Conservation (phyloP, 75 land plant genomes). For the Ceratopteris richardii region DNA sequence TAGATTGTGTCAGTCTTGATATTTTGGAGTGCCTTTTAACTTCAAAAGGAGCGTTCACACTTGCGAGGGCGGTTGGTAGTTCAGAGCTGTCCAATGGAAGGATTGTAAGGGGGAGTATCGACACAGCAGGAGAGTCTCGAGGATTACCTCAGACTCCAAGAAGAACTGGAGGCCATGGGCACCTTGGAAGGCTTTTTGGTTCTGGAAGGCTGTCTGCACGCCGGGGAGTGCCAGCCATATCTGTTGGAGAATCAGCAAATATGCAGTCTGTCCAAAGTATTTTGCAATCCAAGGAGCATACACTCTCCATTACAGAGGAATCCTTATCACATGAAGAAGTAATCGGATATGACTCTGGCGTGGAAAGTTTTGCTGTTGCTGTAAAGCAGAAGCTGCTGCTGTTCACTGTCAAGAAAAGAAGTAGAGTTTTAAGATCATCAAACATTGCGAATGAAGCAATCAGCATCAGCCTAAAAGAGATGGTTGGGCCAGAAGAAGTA, state of each 20-base stretch:
- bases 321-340: constrained; percentile 17
- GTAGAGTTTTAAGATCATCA: not conserved
- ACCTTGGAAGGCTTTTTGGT: constrained; percentile 10
- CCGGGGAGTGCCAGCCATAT: not conserved
- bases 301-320: not conserved
- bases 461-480: constrained; percentile 41
- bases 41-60: constrained; percentile 43
- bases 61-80: constrained; percentile 20
- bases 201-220: not conserved
- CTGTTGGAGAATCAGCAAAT: constrained; percentile 4
- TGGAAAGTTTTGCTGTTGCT: constrained; percentile 35
- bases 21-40: constrained; percentile 29
- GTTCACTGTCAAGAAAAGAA: constrained; percentile 27
- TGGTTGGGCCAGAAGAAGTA: constrained; percentile 53
- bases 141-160: constrained; percentile 2
- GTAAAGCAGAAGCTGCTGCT: constrained; percentile 50
- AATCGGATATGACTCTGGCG: constrained; percentile 5
- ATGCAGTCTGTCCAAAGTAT: not conserved
- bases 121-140: not conserved
- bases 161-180: not conserved
- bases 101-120: constrained; percentile 1
- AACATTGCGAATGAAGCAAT: constrained; percentile 10
- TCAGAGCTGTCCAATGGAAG: not conserved
- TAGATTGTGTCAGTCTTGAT: constrained; percentile 27
- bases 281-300: not conserved